phyloP scores from a whole-genome alignment of 169 alveolate genomes.

The Babesia caballi region DNA sequence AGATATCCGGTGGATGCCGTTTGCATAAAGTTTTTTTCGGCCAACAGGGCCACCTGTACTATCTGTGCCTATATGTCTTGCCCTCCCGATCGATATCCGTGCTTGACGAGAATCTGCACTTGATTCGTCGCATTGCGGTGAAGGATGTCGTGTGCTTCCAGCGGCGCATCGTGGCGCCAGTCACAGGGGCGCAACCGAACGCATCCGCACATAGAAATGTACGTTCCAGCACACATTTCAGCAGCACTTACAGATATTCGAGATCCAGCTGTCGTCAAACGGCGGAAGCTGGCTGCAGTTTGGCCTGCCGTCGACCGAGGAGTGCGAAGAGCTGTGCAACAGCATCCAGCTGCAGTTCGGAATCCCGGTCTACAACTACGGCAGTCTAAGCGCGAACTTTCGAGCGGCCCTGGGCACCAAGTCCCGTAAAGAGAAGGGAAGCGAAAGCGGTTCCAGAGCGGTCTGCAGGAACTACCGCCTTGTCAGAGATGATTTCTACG shows the following conservation, averaged over 20 bases:
- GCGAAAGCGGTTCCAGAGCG: neutral
- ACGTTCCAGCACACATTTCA: neutral
- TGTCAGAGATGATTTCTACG: conserved; percentile 8
- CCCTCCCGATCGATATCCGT: conserved; percentile 34
- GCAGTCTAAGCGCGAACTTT: conserved; percentile 38
- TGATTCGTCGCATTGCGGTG: conserved; percentile 39
- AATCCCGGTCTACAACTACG: conserved; percentile 49
- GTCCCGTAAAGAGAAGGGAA: neutral
- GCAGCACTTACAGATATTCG: conserved; percentile 20
- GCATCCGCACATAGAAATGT: neutral
- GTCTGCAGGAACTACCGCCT: neutral
- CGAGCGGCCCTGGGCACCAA: conserved; percentile 16
- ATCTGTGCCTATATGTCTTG: conserved; percentile 19
- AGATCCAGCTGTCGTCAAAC: conserved; percentile 5
- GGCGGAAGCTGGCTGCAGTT: conserved; percentile 14
- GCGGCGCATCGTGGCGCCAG: conserved; percentile 8
- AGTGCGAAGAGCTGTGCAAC: conserved; percentile 29
- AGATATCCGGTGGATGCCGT: neutral
- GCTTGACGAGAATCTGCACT: conserved; percentile 40
- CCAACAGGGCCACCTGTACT: conserved; percentile 32
- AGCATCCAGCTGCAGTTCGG: conserved; percentile 40
- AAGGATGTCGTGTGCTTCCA: conserved; percentile 37
- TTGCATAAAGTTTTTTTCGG: conserved; percentile 49
- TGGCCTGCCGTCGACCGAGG: conserved; percentile 26
- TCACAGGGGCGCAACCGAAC: neutral